Percentiles rank a stretch among this genome's conserved stretches.
These are phyloP conservation scores for Russula compacta DNA, from an alignment of 768 basidiomycete genomes.

Conservation along the genomic window DNA sequence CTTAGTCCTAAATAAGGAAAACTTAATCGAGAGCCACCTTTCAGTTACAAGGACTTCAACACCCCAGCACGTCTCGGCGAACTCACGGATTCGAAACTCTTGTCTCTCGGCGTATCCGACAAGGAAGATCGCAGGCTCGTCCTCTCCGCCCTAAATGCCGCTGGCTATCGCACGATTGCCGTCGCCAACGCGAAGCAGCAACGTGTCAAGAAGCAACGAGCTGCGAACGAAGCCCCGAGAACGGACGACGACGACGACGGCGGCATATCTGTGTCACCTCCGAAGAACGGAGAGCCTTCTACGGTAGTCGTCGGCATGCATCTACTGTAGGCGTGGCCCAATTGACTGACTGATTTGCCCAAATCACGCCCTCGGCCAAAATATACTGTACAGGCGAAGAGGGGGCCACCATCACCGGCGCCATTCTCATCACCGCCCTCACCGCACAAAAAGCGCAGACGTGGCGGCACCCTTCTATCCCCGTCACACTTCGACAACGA, in stretches of 20 bases:
- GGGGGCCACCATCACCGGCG: no score
- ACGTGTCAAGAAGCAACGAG: conserved; percentile 18
- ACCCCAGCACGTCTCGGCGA: conserved; percentile 47
- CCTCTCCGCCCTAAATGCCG: conserved; percentile 51
- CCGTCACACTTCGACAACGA: conserved; percentile 36
- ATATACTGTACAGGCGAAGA: background rate
- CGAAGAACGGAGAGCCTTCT: conserved; percentile 2
- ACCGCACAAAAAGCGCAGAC: conserved; percentile 48
- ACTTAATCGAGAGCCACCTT: background rate
- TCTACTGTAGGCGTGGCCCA: background rate
- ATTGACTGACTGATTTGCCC: background rate
- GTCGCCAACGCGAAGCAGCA: conserved; percentile 7
- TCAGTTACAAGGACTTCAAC: conserved; percentile 64
- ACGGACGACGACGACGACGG: background rate
- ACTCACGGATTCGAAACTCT: conserved; percentile 53
- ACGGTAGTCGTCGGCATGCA: background rate
- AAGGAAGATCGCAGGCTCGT: conserved; percentile 57
- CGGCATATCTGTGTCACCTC: background rate
- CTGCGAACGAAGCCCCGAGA: background rate
- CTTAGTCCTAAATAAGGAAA: background rate
- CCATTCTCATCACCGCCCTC: background rate
- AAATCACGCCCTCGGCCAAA: background rate
- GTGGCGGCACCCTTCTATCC: conserved; percentile 24
- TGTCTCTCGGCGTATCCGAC: conserved; percentile 46
- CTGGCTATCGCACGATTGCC: conserved; percentile 39